Base-by-base conservation (phyloP, 768 basidiomycete species). In the Epithele typhae region DNA sequence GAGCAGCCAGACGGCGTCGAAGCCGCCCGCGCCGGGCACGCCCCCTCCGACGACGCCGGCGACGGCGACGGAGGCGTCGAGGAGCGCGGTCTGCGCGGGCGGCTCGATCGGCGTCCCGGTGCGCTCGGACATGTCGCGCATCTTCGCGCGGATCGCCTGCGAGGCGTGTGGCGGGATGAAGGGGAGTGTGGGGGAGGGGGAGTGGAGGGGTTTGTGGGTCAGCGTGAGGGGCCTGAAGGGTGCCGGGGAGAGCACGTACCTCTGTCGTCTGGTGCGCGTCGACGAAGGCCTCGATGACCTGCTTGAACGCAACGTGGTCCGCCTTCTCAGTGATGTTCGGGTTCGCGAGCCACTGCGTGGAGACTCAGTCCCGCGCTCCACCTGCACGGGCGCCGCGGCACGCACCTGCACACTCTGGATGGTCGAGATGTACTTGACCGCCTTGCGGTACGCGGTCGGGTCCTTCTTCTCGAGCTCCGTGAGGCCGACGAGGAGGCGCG, bases 21-120 rank as follows among this genome's bases (percentile, higher is more conserved):
- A 98, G 2, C 96, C 96, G 9, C 96, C 96, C 43, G 96, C 96
- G 34, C 96, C 96, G 5, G 96, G 96, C 4, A 98, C 96, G 17
- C 95, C 95, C 21, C 93, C 94, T 18, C 91, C 92, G 32, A 98
- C 75, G 15, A 97, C 84, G 23, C 96, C 96, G 3, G 87, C 80
- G 54, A 86, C 76, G 12, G 75, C 68, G 14, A 87, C 70, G 51
- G 92, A 95, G 4, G 73, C 71, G 60, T 98, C 80, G 39, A 99
- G 74, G 18, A 99, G 76, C 34, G 70, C 64, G 0, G 92, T 94
- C 65, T 99, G 96, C 62, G 87, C 81, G 3, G 73, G 65, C 1
- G 96, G 96, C 64, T 99, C 96, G 50, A 99, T 94, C 15, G 89
- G 86, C 5, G 94, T 92, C 15, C 71, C 79, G 0, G 87, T 78